Evolutionary conservation across 106 monocot species (phyloP), one percentile per base, ranked within the genome.

Genomic region (Platanthera zijinensis): DNA sequence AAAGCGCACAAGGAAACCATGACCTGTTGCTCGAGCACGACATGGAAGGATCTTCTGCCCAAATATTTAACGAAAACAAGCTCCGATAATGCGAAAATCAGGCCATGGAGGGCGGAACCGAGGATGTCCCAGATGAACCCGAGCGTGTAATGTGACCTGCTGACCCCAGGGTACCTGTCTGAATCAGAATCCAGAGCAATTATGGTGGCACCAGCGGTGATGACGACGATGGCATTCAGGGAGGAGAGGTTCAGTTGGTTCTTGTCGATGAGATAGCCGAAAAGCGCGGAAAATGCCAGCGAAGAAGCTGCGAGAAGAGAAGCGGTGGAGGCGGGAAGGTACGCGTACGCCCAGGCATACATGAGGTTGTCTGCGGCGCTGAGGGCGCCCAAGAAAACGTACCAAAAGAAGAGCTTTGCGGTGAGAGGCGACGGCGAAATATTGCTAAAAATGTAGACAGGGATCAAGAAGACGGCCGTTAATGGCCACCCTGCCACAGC

Each of bases 401-500:
- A 99, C 85, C 91, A 99, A 52, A 85, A 39, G 21, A 69, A 71
- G 18, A 99, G 85, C 51, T 81, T 84, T 3, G 90, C n/a, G 17
- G 90, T 87, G 46, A 94, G 83, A 51, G 86, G 89, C 10, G 91
- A 86, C 0, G 94, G 99, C 17, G 87, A 50, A 10, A 67, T 52
- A 57, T 81, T 76, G 7, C 80, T 71, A 2, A 81, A 54, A 68
- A 88, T 61, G 72, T 99, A 99, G 48, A 83, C 45, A 18, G 94
- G 90, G 48, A 88, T 57, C 69, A 99, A 70, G 75, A 87, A 52
- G 9, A 92, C 54, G 3, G 83, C 79, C 46, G 90, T 88, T 30
- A 99, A 18, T 4, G 99, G 99, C 99, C 99, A 99, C 17, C 99
- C 99, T 0, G 90, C 89, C n/a, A 99, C 99, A 3, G 99, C 89